These are phyloP conservation scores for Podospora appendiculata DNA, from an alignment of 495 filamentous ascomycete species.

Conservation along the genomic window DNA sequence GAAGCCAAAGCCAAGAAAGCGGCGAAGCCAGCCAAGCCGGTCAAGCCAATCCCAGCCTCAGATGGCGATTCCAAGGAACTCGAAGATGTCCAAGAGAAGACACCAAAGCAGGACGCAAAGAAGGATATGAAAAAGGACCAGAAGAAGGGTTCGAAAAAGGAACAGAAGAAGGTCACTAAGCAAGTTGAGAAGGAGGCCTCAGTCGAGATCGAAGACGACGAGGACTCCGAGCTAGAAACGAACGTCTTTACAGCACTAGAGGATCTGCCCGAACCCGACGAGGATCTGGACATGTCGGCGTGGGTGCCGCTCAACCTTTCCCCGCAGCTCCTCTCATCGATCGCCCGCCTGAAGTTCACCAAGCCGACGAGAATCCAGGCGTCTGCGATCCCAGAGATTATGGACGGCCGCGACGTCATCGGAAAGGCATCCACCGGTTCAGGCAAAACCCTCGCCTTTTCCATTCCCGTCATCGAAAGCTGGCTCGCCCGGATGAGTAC, in stretches of 20 bases:
- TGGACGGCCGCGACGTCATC: slow-evolving; percentile 66
- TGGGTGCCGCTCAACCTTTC: slow-evolving; percentile 72
- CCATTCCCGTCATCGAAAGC: slow-evolving; percentile 66
- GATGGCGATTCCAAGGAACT: neutral
- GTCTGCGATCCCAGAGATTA: slow-evolving; percentile 68
- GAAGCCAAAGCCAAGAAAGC: neutral
- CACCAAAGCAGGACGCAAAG: neutral
- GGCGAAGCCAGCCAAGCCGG: neutral
- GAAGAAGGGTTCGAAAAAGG: slow-evolving; percentile 16
- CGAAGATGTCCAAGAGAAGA: slow-evolving; percentile 1
- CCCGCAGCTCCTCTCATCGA: slow-evolving; percentile 54
- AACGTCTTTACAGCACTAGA: slow-evolving; percentile 33
- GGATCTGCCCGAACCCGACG: slow-evolving; percentile 29
- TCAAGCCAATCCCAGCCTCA: neutral
- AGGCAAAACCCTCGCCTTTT: slow-evolving; percentile 78
- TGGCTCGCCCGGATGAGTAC: slow-evolving; percentile 32
- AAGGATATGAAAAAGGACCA: slow-evolving; percentile 4
- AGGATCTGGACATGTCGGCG: slow-evolving; percentile 56
- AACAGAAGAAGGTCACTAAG: slow-evolving; percentile 18
- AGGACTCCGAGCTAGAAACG: slow-evolving; percentile 33
- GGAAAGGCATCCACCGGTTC: slow-evolving; percentile 79
- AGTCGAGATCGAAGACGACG: slow-evolving; percentile 24
- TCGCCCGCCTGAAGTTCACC: slow-evolving; percentile 69
- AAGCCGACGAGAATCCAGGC: slow-evolving; percentile 76
- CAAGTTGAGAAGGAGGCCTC: slow-evolving; percentile 15